Evolutionary conservation across 164 flowering plant genomes (phyloP), one percentile per base, ranked within the genome.

Genomic region (Hamamelis virginiana): DNA sequence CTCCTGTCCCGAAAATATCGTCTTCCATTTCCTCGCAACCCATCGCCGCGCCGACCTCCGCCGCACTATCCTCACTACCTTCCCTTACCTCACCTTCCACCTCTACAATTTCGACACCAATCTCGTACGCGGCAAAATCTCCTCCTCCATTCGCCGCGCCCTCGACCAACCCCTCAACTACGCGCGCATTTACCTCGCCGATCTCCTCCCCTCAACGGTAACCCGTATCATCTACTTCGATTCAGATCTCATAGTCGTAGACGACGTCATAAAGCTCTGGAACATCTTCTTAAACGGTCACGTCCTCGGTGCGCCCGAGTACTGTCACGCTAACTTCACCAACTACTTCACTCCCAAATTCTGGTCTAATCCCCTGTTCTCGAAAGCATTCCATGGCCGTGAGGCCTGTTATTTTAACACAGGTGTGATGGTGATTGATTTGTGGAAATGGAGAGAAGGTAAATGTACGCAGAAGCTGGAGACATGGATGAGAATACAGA

Each of bases 391-490:
- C 46, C 53, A 28, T 16, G 78, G 73, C 19, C 66, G 81, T 0
- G 62, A 44, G 1, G 83, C 96, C 0, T 90, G 96, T 64, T 91
- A 91, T 50, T 90, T 88, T 78, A 90, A 90, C 78, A 90, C 96
- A 6, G 96, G 96, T 2, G 96, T 90, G 62, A 90, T 91, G 96
- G 96, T 91, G 71, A 85, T 91, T 9, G 94, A 91, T 65, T 62
- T 91, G 62, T 21, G 45, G 72, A 81, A 72, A 56, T 91, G 96
- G 96, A 74, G 91, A 27, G 67, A 67, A 14, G 86, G 89, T 0
- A 76, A 50, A 26, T 82, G 65, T 70, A 89, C 88, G 9, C 72
- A 74, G 74, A 80, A 66, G 57, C 74, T 91, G 4, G 96, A 87
- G 78, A 18, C 62, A 18, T 91, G 96, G 96, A 91, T 91, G 96